Conservation (phyloP, 2,329 filamentous ascomycete genomes). For the Chaetomiaceae sp. region DNA sequence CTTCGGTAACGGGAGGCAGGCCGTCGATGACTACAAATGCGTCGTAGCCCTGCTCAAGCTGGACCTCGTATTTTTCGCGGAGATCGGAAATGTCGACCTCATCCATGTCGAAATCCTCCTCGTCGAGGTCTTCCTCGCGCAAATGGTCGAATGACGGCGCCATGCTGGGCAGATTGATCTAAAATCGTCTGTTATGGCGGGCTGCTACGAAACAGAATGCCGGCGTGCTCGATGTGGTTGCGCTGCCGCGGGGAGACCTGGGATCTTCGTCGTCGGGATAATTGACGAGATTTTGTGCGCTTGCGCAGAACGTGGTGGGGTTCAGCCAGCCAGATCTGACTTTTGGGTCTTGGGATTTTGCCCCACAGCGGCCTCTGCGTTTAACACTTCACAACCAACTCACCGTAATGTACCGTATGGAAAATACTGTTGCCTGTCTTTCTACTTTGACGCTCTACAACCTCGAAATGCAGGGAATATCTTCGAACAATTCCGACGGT, state of each 20-base stretch:
- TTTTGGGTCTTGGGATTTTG: slow-evolving; percentile 12
- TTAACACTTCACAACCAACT: too few relatives aligned
- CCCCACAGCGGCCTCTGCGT: slow-evolving; percentile 19
- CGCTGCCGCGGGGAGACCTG: slow-evolving; percentile 22
- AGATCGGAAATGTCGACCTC: slow-evolving; percentile 95
- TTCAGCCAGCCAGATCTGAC: slow-evolving; percentile 20
- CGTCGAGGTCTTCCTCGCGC: slow-evolving; percentile 81
- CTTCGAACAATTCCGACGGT: too few relatives aligned
- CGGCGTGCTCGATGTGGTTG: slow-evolving; percentile 17
- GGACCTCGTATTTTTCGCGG: slow-evolving; percentile 89
- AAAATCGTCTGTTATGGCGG: slow-evolving; percentile 7
- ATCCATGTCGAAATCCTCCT: slow-evolving; percentile 83
- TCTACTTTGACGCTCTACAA: background rate
- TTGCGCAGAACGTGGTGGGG: slow-evolving; percentile 28
- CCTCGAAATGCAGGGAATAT: background rate
- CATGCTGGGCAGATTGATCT: slow-evolving; percentile 68
- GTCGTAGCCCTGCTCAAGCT: slow-evolving; percentile 92
- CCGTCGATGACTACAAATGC: slow-evolving; percentile 96
- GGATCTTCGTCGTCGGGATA: slow-evolving; percentile 24
- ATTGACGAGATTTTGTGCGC: slow-evolving; percentile 30
- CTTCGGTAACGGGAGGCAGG: slow-evolving; percentile 81
- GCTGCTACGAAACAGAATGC: slow-evolving; percentile 11
- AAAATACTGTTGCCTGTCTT: background rate
- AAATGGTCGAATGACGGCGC: slow-evolving; percentile 90
- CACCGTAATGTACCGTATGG: too few relatives aligned